Evolutionary conservation across 352 stramenopile species (phyloP).

Genomic region (Peronospora tabacina): DNA sequence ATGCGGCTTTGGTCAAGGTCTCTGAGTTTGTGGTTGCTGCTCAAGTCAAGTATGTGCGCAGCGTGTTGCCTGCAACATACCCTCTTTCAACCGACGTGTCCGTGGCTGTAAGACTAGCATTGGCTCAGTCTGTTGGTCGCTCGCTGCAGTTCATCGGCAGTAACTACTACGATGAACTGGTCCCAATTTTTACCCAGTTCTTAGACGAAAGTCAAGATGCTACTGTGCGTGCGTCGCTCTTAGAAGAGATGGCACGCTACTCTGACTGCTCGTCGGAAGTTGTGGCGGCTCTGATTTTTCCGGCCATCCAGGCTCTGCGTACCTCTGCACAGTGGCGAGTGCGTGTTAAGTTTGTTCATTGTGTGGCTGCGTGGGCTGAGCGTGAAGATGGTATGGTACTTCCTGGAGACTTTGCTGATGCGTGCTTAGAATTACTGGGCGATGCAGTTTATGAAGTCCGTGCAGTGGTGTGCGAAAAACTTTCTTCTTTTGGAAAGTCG

Average conservation of each 20-base stretch:
- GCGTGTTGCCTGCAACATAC: neutral
- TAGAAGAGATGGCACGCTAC: conserved; percentile 78
- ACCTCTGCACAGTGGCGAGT: conserved; percentile 75
- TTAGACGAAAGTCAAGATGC: conserved; percentile 75
- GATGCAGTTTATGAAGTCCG: conserved; percentile 75
- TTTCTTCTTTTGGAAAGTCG: conserved; percentile 55
- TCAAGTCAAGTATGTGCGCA: conserved; percentile 29
- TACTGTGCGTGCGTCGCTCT: conserved; percentile 62
- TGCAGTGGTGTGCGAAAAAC: conserved; percentile 48
- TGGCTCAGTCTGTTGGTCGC: conserved; percentile 70
- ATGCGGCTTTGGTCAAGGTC: neutral
- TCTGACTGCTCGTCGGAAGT: conserved; percentile 60
- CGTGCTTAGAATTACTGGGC: conserved; percentile 54
- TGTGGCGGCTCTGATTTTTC: conserved; percentile 61
- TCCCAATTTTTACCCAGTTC: conserved; percentile 78
- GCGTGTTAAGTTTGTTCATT: conserved; percentile 82
- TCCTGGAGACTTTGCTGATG: conserved; percentile 61
- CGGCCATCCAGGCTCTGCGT: conserved; percentile 54
- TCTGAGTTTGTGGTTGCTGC: conserved; percentile 30
- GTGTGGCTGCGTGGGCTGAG: conserved; percentile 71
- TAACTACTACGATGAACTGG: conserved; percentile 70
- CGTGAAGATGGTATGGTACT: conserved; percentile 49
- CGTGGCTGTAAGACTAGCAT: conserved; percentile 60
- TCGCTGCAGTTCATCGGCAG: conserved; percentile 60
- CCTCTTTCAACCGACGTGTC: conserved; percentile 54